phyloP scores from a whole-genome alignment of 768 basidiomycete genomes.

The Russula olivacea region DNA sequence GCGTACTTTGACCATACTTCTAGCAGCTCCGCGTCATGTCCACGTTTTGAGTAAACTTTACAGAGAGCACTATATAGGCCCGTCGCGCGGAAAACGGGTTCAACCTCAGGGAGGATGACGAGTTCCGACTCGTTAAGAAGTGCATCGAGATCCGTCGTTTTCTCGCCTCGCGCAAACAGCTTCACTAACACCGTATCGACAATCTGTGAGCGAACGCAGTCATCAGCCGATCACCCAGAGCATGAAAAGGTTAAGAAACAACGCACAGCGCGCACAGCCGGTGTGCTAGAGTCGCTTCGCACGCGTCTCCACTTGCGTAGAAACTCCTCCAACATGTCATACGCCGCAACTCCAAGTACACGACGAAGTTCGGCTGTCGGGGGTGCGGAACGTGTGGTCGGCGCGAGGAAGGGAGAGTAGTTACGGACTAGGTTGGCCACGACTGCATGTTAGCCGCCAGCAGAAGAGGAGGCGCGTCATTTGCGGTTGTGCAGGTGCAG shows the following conservation, averaged over 20 bases:
- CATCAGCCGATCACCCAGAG: neutral
- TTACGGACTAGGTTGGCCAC: conserved; percentile 85
- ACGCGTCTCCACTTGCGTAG: conserved; percentile 55
- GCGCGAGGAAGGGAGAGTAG: conserved; percentile 81
- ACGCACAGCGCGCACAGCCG: conserved; percentile 26
- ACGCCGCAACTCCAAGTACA: conserved; percentile 57
- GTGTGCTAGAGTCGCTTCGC: conserved; percentile 34
- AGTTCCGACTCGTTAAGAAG: conserved; percentile 50
- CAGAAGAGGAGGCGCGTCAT: conserved; percentile 33
- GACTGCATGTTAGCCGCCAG: conserved; percentile 75
- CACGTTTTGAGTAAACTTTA: conserved; percentile 51
- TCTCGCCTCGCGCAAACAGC: conserved; percentile 57
- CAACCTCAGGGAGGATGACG: conserved; percentile 56
- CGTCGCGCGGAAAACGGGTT: conserved; percentile 44
- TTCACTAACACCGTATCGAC: conserved; percentile 82
- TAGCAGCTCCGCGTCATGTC: conserved; percentile 56
- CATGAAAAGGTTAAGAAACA: neutral
- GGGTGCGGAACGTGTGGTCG: conserved; percentile 59
- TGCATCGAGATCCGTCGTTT: conserved; percentile 53
- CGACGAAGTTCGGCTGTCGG: conserved; percentile 63
- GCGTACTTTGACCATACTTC: conserved; percentile 63
- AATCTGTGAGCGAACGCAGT: conserved; percentile 37
- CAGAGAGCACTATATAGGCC: conserved; percentile 58
- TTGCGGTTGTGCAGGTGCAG: conserved; percentile 27
- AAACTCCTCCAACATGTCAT: conserved; percentile 69